Evolutionary conservation across 768 basidiomycete species (phyloP).

Genomic region (Leccinellum albellum): DNA sequence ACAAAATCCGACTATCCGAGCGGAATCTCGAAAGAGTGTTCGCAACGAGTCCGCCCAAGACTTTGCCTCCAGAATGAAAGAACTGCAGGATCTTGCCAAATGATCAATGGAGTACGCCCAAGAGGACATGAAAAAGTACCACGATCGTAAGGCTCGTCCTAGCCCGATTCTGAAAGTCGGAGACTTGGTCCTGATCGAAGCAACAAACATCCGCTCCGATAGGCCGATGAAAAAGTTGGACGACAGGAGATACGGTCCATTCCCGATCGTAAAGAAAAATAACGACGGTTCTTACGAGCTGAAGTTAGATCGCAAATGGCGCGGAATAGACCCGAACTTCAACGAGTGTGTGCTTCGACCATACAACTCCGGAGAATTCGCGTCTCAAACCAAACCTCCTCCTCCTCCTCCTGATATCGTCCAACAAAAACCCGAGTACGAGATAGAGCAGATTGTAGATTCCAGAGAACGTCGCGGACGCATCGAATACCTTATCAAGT

Average conservation of each 20-base stretch:
- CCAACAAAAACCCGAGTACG: background rate
- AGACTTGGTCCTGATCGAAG: background rate
- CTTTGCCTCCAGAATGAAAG: background rate
- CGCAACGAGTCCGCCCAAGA: background rate
- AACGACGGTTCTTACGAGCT: background rate
- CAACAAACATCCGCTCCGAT: background rate
- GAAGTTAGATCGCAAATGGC: background rate
- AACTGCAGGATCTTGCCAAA: background rate
- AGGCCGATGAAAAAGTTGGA: background rate
- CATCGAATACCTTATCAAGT: background rate
- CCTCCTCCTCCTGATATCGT: background rate
- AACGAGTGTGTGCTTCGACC: background rate
- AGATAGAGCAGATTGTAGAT: background rate
- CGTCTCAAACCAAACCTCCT: background rate
- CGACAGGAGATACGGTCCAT: background rate
- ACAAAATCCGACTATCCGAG: background rate
- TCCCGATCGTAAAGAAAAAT: background rate
- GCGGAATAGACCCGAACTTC: background rate
- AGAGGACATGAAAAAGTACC: background rate
- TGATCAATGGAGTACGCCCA: background rate
- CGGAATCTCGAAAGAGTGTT: no score
- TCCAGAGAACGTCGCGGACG: background rate
- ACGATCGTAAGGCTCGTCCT: background rate
- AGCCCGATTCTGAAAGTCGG: background rate
- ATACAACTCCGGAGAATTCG: background rate